phyloP scores from a whole-genome alignment of 2,329 filamentous ascomycete genomes.

The Fusarium dlaminii region DNA sequence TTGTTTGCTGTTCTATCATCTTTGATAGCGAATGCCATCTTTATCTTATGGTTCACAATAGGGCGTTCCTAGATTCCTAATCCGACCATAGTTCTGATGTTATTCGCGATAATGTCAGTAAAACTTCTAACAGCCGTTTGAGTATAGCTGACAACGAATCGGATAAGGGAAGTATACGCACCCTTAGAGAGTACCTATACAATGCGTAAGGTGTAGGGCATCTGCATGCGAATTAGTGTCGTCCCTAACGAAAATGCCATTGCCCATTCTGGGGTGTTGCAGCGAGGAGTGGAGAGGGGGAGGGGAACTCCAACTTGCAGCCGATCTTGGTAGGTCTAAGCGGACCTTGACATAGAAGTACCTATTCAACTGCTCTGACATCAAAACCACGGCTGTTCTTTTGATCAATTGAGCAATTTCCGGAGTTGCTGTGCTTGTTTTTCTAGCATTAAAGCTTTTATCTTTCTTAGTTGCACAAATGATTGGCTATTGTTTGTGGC shows the following conservation, averaged over 20 bases:
- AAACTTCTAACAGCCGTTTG: not conserved
- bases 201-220: not conserved
- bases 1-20: not conserved
- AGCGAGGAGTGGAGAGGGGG: not conserved
- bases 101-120: not conserved
- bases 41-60: not conserved
- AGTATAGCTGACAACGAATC: not conserved
- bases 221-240: not conserved
- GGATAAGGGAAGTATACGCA: not conserved
- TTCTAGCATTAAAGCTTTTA: rapidly evolving
- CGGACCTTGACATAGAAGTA: not conserved
- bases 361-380: not conserved
- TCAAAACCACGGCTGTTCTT: not conserved
- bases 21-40: not conserved
- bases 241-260: not conserved
- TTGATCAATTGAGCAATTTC: not conserved
- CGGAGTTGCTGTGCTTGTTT: not conserved
- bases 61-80: conserved; percentile 4
- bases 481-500: not conserved
- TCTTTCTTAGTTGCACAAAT: not conserved
- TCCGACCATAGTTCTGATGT: not conserved
- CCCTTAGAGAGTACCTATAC: not conserved
- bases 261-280: not conserved
- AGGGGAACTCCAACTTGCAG: not conserved
- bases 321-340: not conserved